Conservation (phyloP, 208 protist genomes). For the Wallacemonas rigidus region DNA sequence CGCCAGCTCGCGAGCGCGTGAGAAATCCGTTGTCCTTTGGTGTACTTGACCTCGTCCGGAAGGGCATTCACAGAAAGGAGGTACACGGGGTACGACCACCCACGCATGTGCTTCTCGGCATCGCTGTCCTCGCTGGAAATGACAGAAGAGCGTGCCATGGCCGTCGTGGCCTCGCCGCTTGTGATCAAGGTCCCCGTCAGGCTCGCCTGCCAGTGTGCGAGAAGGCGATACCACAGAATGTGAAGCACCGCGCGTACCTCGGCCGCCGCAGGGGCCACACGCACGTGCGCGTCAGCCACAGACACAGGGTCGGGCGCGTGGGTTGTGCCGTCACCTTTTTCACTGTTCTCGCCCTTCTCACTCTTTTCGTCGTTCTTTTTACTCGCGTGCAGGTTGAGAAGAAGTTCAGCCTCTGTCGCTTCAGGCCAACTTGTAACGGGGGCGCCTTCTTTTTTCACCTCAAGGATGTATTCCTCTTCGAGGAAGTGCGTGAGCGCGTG, state of each 20-base stretch:
- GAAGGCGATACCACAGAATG: constrained; percentile 52
- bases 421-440: constrained; percentile 3
- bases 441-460: neutral
- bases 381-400: neutral
- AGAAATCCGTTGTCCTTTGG: constrained; percentile 33
- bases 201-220: constrained; percentile 36
- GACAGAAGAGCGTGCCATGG: constrained; percentile 4
- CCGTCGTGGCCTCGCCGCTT: neutral
- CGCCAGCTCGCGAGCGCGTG: constrained; percentile 45
- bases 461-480: constrained; percentile 12
- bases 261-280: neutral
- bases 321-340: neutral
- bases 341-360: too few relatives aligned
- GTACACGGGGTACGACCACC: constrained; percentile 60
- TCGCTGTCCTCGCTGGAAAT: neutral
- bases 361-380: neutral
- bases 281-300: neutral
- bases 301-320: neutral
- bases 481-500: neutral
- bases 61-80: constrained; percentile 42
- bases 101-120: constrained; percentile 12
- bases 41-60: constrained; percentile 35
- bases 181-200: constrained; percentile 17
- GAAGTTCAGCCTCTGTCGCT: neutral
- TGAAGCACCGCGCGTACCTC: constrained; percentile 28